Evolutionary conservation across 2,329 filamentous ascomycete genomes (phyloP).

Genomic region (Pseudophaeomoniella oleicola): DNA sequence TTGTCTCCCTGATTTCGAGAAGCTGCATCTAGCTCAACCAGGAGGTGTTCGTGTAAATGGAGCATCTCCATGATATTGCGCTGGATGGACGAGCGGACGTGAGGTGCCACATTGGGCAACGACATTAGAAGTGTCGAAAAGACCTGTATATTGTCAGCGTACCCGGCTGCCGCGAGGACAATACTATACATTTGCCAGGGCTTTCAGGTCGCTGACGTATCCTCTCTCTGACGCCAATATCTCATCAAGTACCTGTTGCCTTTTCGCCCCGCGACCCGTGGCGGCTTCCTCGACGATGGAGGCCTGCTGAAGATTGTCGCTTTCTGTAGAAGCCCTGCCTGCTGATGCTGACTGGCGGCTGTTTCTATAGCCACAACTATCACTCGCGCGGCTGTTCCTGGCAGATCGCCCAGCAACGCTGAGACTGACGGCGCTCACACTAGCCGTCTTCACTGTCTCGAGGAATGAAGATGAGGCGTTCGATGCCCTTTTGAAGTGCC

Average conservation of each 20-base stretch:
- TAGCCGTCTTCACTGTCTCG: conserved; percentile 67
- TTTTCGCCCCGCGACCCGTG: conserved; percentile 56
- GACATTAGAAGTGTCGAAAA: conserved; percentile 63
- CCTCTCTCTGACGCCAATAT: conserved; percentile 73
- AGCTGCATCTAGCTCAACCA: conserved; percentile 43
- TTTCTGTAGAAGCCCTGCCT: conserved; percentile 49
- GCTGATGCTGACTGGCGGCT: conserved; percentile 49
- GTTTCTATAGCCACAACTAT: conserved; percentile 47
- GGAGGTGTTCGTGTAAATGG: conserved; percentile 67
- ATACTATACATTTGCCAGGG: conserved; percentile 61
- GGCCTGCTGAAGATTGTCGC: conserved; percentile 28
- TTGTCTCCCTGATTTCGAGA: neutral
- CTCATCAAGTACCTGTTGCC: conserved; percentile 71
- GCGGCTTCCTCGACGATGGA: conserved; percentile 50
- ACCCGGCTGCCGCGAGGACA: neutral
- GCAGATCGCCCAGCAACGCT: conserved; percentile 53
- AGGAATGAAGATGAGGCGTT: conserved; percentile 67
- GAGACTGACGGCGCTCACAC: conserved; percentile 58
- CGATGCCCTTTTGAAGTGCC: conserved; percentile 48
- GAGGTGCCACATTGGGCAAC: conserved; percentile 49
- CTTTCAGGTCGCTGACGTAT: conserved; percentile 77
- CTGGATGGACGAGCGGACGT: conserved; percentile 58
- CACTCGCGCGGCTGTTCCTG: conserved; percentile 44
- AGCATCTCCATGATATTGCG: conserved; percentile 67
- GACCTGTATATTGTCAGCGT: conserved; percentile 38